Base-by-base conservation (phyloP, 2,329 filamentous ascomycete genomes). In the Fusarium nelsonii region DNA sequence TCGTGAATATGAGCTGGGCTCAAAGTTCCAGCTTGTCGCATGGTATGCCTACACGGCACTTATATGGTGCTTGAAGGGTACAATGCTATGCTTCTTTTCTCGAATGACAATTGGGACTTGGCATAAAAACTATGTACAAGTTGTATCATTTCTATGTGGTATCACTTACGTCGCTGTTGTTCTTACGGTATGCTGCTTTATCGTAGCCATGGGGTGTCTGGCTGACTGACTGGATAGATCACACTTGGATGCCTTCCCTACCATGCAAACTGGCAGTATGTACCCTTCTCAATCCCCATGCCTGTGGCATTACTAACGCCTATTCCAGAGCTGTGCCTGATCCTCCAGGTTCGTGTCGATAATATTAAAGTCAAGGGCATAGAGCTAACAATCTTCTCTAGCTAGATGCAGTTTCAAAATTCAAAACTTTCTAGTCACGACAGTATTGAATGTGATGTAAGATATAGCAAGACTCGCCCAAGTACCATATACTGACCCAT, bases 31-130 rank as follows among this genome's bases (percentile, higher is more conserved):
- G 50, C 69, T 82, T 20, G 63, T 75, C 0, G 81, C 80, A 0
- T 82, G 81, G 81, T 82, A 81, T 28, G 73, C 73, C 9, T 81
- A 81, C 32, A 78, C 78, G 0, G 73, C 75, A 0, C 73, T 81
- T 0, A 74, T 81, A 4, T 81, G 78, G 78, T 76, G 65, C 10
- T 63, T 78, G 9, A 78, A 78, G 33, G 74, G 73, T 14, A 76
- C 70, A 3, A 64, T 78, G 67, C 40, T 78, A 2, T 75, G 66
- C 8, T 78, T 78, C 59, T 77, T 76, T 18, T 70, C 68, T 4
- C 65, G 71, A 4, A 72, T 77, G 62, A 76, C 76, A 0, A 75
- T 74, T 0, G 75, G 74, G 3, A 56, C 71, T 0, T 76, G 70
- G 69, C 66, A 74, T 34, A 65, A 65, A 2, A 18, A 65, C 6